Conservation (phyloP, 1,284 basidiomycete genomes). For the Entoloma clypeatum region DNA sequence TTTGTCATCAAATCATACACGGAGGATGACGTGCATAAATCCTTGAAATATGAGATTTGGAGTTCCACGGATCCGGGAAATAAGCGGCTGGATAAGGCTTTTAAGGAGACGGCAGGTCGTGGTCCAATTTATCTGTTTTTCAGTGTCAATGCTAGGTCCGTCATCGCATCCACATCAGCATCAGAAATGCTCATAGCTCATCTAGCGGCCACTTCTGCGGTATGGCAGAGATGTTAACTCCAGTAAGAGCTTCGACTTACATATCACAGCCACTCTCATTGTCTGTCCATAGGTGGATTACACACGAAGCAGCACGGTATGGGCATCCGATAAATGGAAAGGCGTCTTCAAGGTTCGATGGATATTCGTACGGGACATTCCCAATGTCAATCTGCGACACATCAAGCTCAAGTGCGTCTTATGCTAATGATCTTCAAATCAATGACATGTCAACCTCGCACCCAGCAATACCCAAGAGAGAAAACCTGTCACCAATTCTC, state of each 20-base stretch:
- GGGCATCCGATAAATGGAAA: conserved; percentile 99
- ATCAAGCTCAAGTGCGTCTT: conserved; percentile 72
- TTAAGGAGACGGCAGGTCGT: conserved; percentile 81
- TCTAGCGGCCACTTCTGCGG: conserved; percentile 91
- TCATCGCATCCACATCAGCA: conserved; percentile 1
- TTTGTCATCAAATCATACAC: conserved; percentile 99
- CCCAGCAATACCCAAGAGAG: conserved; percentile 90
- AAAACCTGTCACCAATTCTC: conserved; percentile 93
- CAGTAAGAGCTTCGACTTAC: conserved; percentile 42
- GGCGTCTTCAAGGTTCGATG: conserved; percentile 94
- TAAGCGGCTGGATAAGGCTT: conserved; percentile 92
- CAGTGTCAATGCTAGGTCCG: conserved; percentile 85
- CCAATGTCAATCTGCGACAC: conserved; percentile 80
- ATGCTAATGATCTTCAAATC: conserved; percentile 7
- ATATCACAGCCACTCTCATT: too few relatives aligned
- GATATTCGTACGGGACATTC: conserved; percentile 94
- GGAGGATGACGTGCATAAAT: conserved; percentile 97
- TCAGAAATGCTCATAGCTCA: conserved; percentile 5
- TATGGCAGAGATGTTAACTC: conserved; percentile 93
- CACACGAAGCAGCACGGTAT: conserved; percentile 84
- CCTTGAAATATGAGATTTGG: conserved; percentile 96
- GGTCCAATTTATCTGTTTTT: conserved; percentile 96
- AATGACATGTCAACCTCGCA: conserved; percentile 19
- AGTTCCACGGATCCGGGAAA: conserved; percentile 94
- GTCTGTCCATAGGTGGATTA: conserved; percentile 84